Evolutionary conservation across 2,329 filamentous ascomycete species (phyloP).

Genomic region (Scytalidium sp.): DNA sequence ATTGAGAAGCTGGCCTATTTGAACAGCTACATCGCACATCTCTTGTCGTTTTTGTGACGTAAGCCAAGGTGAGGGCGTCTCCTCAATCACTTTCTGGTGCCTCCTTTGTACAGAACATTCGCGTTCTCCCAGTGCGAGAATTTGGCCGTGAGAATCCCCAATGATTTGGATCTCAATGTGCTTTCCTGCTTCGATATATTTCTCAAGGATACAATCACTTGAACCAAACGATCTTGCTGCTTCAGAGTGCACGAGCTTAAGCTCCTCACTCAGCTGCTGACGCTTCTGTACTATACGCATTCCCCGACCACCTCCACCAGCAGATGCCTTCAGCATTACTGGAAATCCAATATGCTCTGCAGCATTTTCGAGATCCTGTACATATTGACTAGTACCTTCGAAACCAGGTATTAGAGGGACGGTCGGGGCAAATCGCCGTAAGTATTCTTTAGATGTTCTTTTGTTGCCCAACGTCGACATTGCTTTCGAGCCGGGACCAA

Average conservation of each 20-base stretch:
- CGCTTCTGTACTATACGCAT: constrained; percentile 48
- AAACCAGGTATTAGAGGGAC: constrained; percentile 71
- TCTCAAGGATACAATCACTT: constrained; percentile 59
- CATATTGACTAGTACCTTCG: constrained; percentile 60
- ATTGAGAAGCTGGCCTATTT: constrained; percentile 45
- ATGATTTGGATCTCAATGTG: constrained; percentile 70
- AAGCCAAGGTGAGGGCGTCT: constrained; percentile 64
- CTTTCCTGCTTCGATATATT: constrained; percentile 52
- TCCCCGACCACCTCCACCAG: constrained; percentile 63
- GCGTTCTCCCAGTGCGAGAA: constrained; percentile 59
- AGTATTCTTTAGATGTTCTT: constrained; percentile 54
- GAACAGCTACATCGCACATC: constrained; percentile 38
- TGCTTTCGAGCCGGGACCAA: constrained; percentile 51
- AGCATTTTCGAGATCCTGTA: constrained; percentile 54
- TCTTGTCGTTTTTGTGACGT: constrained; percentile 15
- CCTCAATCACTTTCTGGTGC: constrained; percentile 70
- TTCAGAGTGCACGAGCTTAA: constrained; percentile 50
- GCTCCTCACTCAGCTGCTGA: constrained; percentile 47
- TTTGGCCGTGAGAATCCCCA: constrained; percentile 56
- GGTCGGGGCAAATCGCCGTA: constrained; percentile 61
- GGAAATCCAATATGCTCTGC: constrained; percentile 31
- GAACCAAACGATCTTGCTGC: constrained; percentile 55
- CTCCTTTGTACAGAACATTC: constrained; percentile 67
- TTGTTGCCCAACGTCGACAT: constrained; percentile 30
- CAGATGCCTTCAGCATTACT: constrained; percentile 56